These are phyloP conservation scores for Andrographis paniculata DNA, from an alignment of 305 asterid genomes.

Conservation along the genomic window DNA sequence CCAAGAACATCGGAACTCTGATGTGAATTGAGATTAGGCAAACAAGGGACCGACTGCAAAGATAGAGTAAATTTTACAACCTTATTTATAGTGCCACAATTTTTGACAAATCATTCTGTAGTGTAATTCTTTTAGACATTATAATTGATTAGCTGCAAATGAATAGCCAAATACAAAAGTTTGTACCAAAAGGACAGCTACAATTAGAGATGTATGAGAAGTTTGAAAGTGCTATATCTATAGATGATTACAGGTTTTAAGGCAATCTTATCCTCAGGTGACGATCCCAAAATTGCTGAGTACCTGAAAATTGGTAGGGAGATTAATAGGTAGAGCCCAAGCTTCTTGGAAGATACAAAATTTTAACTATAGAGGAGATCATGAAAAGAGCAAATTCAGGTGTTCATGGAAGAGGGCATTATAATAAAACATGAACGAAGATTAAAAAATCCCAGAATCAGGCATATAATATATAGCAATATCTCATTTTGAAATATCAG, in stretches of 20 bases:
- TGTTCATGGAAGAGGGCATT: too few relatives aligned
- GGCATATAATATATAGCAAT: too few relatives aligned
- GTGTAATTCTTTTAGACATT: conserved; percentile 8
- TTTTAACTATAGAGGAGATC: not conserved
- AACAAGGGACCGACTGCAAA: conserved; percentile 74
- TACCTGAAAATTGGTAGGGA: conserved; percentile 50
- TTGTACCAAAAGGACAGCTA: conserved; percentile 1
- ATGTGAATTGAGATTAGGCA: conserved; percentile 60
- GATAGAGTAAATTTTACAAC: conserved; percentile 16
- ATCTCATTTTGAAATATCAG: too few relatives aligned
- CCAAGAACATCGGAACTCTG: conserved; percentile 40
- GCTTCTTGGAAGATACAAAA: conserved; percentile 2
- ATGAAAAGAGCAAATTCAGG: not conserved
- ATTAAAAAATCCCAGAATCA: too few relatives aligned
- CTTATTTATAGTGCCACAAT: conserved; percentile 7
- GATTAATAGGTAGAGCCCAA: conserved; percentile 13
- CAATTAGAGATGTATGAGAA: not conserved
- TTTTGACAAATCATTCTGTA: conserved; percentile 15
- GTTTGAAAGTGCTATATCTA: conserved; percentile 1
- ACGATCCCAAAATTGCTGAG: conserved; percentile 91
- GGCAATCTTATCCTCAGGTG: conserved; percentile 53
- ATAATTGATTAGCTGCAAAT: conserved; percentile 7
- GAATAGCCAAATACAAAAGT: not conserved
- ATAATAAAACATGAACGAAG: too few relatives aligned
- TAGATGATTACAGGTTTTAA: conserved; percentile 69